Base-by-base conservation (phyloP, 441 rosid genomes). In the Arabidopsis hybrid region DNA sequence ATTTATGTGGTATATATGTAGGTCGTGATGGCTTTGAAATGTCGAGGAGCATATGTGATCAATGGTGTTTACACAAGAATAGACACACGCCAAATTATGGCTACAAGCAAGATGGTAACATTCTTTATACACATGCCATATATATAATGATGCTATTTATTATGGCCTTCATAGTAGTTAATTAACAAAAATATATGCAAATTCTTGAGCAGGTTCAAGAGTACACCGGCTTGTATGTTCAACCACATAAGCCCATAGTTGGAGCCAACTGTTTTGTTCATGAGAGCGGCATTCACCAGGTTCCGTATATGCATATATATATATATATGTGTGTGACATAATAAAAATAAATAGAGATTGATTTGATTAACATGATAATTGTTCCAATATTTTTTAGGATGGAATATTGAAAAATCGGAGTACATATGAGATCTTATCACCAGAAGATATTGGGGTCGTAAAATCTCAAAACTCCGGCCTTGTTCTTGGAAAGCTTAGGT, bases 231-330 rank as follows among this genome's bases (percentile, higher is more conserved):
- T 73, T 94, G 78, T 82, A 86, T 11, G 80, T 94, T 70, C 99
- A 94, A 83, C 94, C 97, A 8, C 94, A 92, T 83, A 94, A 94
- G 72, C 97, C 99, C 6, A 88, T 92, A 70, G 96, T 92, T 75
- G 95, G 97, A 72, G 90, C 82, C 50, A 92, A 87, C 80, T 93
- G 96, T 73, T 92, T 92, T 73, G 91, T 89, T 83, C 92, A 88
- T 80, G 96, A 88, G 72, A 92, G 97, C 70, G 96, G 96, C 67
- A 80, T 90, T 65, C 97, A 88, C 75, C 92, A 88, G 92, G 96
- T 88, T 78, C 11, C 39, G 0, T 32, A n/a, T n/a, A 17, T 39
- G 4, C 13, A n/a, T n/a, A 9, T 39, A 10, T 12, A 39, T 39
- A 39, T 3, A 38, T 46, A 45, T 47, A 7, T 8, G 26, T 9